Evolutionary conservation across 495 filamentous ascomycete genomes (phyloP), one percentile per base, ranked within the genome.

Genomic region (Penicillium mononematosum): DNA sequence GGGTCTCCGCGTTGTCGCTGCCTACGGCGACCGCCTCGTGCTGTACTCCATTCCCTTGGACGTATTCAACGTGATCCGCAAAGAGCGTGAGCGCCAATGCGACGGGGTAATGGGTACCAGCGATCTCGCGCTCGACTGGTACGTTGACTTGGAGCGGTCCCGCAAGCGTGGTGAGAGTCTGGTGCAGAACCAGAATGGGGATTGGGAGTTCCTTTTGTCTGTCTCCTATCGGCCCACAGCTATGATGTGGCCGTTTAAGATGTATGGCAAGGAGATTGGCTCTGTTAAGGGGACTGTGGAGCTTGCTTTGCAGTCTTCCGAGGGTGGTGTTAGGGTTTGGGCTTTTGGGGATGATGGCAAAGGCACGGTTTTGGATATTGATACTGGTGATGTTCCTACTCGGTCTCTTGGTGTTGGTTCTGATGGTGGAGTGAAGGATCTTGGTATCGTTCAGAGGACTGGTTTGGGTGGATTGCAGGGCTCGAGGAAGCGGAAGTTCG

Each of bases 1-100:
- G 75, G 86, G 88, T 27, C 74, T 85, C 2, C 75, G 85, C 4
- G 70, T 91, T n/a, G 83, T 82, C 3, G 88, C 81, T 8, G 83
- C 72, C 1, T 89, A 82, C 56, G 74, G 75, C 7, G 71, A 79
- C 39, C 63, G 62, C 8, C 68, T 90, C 17, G 77, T 83, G 42
- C 64, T 91, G 0, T 91, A 85, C 62, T 83, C 80, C 9, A 71
- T 91, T 9, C 85, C 88, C 1, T 65, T 80, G 0, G 87, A 90
- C 66, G 66, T 83, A 2, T 85, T 84, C 49, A 70, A 79, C 48
- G 68, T 76, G 8, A 64, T 77, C 22, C 67, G 68, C 25, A 71
- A 65, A 39, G 75, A 77, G 46, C 72, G 75, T 4, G 64, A 74
- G 41, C 58, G 61, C 2, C 73, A 75, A 58, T 58, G 54, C 0